These are phyloP conservation scores for Leccinum aurantiacum DNA, from an alignment of 768 basidiomycete species.

Conservation along the genomic window DNA sequence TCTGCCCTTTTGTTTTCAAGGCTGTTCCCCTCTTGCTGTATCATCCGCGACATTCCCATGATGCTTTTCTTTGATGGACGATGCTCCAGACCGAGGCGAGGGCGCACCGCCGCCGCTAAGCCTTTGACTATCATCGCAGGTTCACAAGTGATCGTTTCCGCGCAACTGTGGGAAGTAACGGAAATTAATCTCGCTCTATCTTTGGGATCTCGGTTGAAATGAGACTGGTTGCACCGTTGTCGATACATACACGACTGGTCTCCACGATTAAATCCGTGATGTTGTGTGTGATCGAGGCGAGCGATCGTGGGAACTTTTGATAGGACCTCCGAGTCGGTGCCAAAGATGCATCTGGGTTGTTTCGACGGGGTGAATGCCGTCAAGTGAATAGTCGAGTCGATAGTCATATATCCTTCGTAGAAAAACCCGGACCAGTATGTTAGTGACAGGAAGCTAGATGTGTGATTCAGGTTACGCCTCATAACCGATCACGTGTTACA, in stretches of 20 bases:
- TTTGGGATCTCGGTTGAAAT: background rate
- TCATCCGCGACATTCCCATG: background rate
- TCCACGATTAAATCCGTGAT: background rate
- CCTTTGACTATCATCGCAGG: background rate
- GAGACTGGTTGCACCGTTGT: background rate
- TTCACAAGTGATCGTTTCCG: background rate
- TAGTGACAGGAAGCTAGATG: background rate
- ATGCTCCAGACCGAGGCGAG: background rate
- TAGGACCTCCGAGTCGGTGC: background rate
- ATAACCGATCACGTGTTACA: slow-evolving; percentile 9
- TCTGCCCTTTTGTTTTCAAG: background rate
- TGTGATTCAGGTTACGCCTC: background rate
- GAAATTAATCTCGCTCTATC: background rate
- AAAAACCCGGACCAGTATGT: background rate
- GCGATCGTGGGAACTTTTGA: background rate
- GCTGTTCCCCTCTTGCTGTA: background rate
- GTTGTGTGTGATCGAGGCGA: background rate
- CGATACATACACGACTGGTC: background rate
- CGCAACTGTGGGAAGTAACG: background rate
- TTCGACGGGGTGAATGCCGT: background rate
- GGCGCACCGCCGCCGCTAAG: background rate
- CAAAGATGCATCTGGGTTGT: background rate
- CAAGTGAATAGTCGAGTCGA: background rate
- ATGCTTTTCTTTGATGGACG: background rate
- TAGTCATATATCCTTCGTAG: background rate